Base-by-base conservation (phyloP, 306 rosid genomes). In the Pyrus betulifolia region DNA sequence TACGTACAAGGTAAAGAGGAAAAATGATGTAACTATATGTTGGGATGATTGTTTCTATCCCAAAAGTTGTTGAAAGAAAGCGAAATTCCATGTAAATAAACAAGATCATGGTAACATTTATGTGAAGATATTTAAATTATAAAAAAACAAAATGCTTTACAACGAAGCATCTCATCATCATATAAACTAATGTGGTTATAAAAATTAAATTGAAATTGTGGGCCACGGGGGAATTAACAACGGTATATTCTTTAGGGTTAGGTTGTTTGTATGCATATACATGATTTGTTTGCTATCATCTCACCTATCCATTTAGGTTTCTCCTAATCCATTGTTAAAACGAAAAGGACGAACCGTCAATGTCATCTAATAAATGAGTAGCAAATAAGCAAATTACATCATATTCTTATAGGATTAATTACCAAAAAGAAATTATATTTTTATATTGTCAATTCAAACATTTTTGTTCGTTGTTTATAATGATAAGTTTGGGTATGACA, bases 201-300 rank as follows among this genome's bases (percentile, higher is more conserved):
- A 55, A 57, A 28, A 14, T 8, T 65, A 18, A 35, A 33, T 35
- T 65, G 27, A 65, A 65, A 33, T 33, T 19, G 46, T 23, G 70
- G 23, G 23, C 13, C 35, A 23, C 44, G 8, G 67, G 22, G 27
- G 55, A 44, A 25, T 73, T 74, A 17, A 8, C 44, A 74, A 11
- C 28, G 70, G 60, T 54, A 44, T 74, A 74, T 74, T 27, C 45
- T 19, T 59, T 59, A 18, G 55, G 76, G 67, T 38, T 72, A 57
- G 76, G 76, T 72, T 33, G 51, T 30, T 2, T 61, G 15, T 35
- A 23, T 14, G 22, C 33, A 42, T 42, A 38, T 13, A 25, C 10
- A 58, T 21, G 0, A 55, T n/a, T 63, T 63, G 42, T 63, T 25
- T 12, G 33, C 6, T 23, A 4, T 21, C 22, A 51, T 15, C 17